Evolutionary conservation across 495 filamentous ascomycete genomes (phyloP), one percentile per base, ranked within the genome.

Genomic region (Aspergillus leporis): DNA sequence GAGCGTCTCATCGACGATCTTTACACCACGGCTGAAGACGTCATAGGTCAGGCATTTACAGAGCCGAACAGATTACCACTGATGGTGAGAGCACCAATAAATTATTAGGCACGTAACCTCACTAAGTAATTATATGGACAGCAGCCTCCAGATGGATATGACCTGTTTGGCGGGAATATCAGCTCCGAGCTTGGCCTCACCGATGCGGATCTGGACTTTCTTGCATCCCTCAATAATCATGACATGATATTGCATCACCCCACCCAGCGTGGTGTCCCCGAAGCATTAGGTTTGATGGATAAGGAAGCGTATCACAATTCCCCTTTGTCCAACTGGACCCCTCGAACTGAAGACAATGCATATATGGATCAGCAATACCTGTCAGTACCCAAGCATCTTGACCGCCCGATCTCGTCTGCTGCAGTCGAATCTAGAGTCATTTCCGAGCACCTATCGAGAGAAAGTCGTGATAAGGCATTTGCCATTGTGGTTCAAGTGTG

Each of bases 181-280:
- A 74, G 84, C 48, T 71, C 77, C 36, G 79, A 82, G 57, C 74
- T 87, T 16, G 83, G 86, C 34, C 71, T 87, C 16, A 85, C 82
- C 23, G 84, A 86, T 19, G 70, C 83, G 5, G 86, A 89, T 58
- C 83, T 87, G 58, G 76, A 77, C 0, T 69, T 85, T 14, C 75
- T 89, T 1, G 78, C 84, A 43, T 72, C 79, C 50, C 86, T 84
- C 70, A 85, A 86, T 62, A 66, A 71, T 25, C 54, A 76, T 16
- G 78, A 79, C 43, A 65, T 72, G 6, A 14, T 19, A 2, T 7
- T 9, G 3, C 16, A 21, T 3, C 6, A 19, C 41, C n/a, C 41
- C 7, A 45, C 41, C 8, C 18, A 18, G 41, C 41, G 18, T 19
- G 19, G 41, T 45, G 14, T 45, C 41, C 41, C 41, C 1, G 41